Base-by-base conservation (phyloP, 148 eudicot genomes). In the Silene latifolia region DNA sequence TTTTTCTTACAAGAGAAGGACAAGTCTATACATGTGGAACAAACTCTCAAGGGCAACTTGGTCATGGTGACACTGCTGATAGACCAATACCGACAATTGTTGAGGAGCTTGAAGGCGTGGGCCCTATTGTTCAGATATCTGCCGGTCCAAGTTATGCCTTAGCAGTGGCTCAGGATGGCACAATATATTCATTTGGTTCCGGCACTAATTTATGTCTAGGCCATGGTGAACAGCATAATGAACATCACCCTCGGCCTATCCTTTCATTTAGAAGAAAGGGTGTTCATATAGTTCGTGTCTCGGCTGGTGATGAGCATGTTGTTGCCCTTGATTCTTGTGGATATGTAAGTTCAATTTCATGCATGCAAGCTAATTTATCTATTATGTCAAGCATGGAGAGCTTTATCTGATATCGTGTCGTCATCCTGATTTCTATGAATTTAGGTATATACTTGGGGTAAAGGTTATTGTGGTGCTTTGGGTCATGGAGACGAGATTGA, bases 361-460 rank as follows among this genome's bases (percentile, higher is more conserved):
- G n/a, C 7, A 51, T 57, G 60, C 17, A 9, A 71, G n/a, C 39
- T 64, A 39, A 62, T 70, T 67, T 42, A 24, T 72, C 35, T 14
- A 74, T 0, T 68, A 7, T 53, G 70, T 74, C 32, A 53, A 58
- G 39, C 17, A 19, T 67, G 51, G 46, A 10, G 54, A 10, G 54
- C 13, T 15, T 75, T 18, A 8, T 8, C 29, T 4, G 10, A 53
- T 23, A 27, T 25, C 59, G 72, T 67, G 73, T 39, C 60, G 76
- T 71, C 32, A 7, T 24, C 25, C 54, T 11, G n/a, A 4, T 17
- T 70, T 56, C 14, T 47, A 47, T 57, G 63, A 12, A 56, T 77
- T 13, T 75, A 95, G 98, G 98, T 92, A 54, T 88, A 90, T 86
- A 92, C 98, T 32, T 95, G 98, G 98, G 98, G 98, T 59, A 95